Base-by-base conservation (phyloP, 2,329 filamentous ascomycete genomes). In the Corinectria fuckeliana region DNA sequence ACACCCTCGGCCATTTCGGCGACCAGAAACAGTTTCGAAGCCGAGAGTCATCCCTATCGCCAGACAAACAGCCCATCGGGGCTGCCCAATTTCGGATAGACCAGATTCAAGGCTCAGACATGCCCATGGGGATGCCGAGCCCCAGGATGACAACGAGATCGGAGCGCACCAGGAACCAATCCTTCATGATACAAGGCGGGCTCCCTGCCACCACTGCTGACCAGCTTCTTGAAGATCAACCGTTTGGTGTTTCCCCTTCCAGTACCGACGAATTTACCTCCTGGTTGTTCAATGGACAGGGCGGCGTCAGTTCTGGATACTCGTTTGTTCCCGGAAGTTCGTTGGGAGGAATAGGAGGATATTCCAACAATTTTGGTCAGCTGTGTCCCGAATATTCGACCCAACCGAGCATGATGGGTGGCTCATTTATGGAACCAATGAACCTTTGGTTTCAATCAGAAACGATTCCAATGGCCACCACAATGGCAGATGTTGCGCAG, bases 391-490 rank as follows among this genome's bases (percentile, higher is more conserved):
- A 71, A 38, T 71, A 71, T 23, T 48, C 68, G 7, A 45, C 64
- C 13, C 68, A 70, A 13, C 62, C 65, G 3, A 65, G 65, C 6
- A 49, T 71, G 18, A 67, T 71, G 61, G 65, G 67, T 0, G 42
- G 60, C n/a, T 63, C 68, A 1, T 71, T 70, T 7, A 65, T 68
- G 34, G 69, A 71, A 13, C 69, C 69, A 3, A 64, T 71, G 53
- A 71, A 71, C 7, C 64, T 71, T 4, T 71, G 69, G 69, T 71
- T 71, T 14, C 69, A 71, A 10, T 71, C 69, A 16, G 69, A 71
- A 25, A 61, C 67, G 1, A 63, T 70, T 30, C 26, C 65, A 2
- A 63, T 71, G 60, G 53, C 65, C 4, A 71, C 65, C 5, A 60
- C 67, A 5, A 49, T 69, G 11, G 67, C 61, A 16, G 69, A 71